These are phyloP conservation scores for Didymella arachidicola DNA, from an alignment of 2,329 filamentous ascomycete species.

Conservation along the genomic window DNA sequence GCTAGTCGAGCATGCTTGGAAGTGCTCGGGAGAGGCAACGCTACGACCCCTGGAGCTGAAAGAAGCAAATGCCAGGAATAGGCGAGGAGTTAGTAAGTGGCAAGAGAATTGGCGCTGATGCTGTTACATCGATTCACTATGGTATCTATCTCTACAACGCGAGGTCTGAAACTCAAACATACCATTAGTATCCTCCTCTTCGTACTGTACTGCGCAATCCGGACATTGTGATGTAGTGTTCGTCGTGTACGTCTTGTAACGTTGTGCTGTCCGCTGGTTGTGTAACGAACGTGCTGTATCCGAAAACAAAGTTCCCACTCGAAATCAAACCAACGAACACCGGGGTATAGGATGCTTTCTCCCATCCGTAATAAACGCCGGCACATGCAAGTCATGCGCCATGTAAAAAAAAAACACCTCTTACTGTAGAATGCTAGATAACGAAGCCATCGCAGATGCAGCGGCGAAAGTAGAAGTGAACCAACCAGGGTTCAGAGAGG, in stretches of 20 bases:
- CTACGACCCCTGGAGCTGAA: neutral
- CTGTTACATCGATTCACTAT: constrained; percentile 8
- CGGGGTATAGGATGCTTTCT: constrained; percentile 41
- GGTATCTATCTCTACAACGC: constrained; percentile 16
- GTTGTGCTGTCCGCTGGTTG: neutral
- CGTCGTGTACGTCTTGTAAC: neutral
- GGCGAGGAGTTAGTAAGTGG: too few species aligned
- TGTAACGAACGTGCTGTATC: constrained; percentile 7
- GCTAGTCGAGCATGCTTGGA: neutral
- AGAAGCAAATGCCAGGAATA: too few species aligned
- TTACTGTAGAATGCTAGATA: constrained; percentile 6
- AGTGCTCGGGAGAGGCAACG: neutral
- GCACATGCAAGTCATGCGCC: constrained; percentile 18
- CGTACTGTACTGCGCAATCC: neutral
- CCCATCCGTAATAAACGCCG: constrained; percentile 29
- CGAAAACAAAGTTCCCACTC: constrained; percentile 5
- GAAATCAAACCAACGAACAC: constrained; percentile 11
- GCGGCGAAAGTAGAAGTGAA: neutral
- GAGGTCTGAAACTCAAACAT: neutral
- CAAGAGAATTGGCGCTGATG: neutral
- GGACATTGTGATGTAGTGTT: neutral
- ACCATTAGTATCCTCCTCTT: constrained; percentile 1
- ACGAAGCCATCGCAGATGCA: neutral
- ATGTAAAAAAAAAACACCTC: constrained; percentile 4
- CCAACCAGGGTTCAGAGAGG: constrained; percentile 10